phyloP scores from a whole-genome alignment of 75 land plant genomes.

The Sequoia sempervirens region DNA sequence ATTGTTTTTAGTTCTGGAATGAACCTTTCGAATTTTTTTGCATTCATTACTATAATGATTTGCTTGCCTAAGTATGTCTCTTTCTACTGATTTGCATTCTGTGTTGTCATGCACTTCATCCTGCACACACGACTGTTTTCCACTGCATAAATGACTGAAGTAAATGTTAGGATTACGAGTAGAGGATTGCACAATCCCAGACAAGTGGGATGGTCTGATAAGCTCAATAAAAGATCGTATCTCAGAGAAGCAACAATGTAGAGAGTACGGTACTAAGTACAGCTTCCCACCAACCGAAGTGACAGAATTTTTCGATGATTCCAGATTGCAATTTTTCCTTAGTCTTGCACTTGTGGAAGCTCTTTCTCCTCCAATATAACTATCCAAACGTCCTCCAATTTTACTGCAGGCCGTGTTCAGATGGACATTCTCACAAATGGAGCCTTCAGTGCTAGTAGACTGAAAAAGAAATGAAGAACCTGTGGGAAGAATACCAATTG shows the following conservation, averaged over 20 bases:
- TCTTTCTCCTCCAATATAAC: neutral
- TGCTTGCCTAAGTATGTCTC: neutral
- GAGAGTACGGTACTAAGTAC: slow-evolving; percentile 51
- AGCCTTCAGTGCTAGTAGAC: neutral
- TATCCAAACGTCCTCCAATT: neutral
- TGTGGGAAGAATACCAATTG: slow-evolving; percentile 70
- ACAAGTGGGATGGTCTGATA: slow-evolving; percentile 35
- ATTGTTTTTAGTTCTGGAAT: neutral
- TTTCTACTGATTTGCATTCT: slow-evolving; percentile 1
- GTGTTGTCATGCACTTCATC: neutral
- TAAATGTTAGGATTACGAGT: slow-evolving; percentile 41
- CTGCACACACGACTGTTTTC: slow-evolving; percentile 11
- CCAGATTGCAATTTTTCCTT: neutral
- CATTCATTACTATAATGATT: neutral
- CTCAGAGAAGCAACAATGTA: slow-evolving; percentile 61
- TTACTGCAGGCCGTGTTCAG: neutral
- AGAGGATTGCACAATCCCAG: slow-evolving; percentile 48
- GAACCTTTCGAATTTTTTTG: neutral
- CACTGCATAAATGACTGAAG: slow-evolving; percentile 25
- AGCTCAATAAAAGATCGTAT: slow-evolving; percentile 41
- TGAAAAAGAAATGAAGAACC: slow-evolving; percentile 39
- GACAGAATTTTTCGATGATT: neutral
- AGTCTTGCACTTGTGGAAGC: neutral
- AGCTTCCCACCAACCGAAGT: slow-evolving; percentile 25
- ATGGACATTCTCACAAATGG: neutral